Evolutionary conservation across 78 protist species (phyloP).

Genomic region (Cavenderia fasciculata): DNA sequence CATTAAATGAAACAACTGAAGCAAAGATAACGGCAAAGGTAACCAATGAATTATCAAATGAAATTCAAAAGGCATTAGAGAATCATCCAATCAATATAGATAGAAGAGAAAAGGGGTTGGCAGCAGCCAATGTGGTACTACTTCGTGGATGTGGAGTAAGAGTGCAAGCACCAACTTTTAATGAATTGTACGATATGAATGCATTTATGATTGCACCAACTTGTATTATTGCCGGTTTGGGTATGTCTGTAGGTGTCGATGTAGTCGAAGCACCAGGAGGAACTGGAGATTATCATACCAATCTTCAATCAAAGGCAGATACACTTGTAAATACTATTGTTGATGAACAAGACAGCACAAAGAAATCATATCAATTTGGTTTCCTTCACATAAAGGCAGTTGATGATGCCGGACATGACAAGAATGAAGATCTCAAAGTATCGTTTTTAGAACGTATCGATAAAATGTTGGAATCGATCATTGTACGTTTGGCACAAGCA

Average conservation of each 20-base stretch:
- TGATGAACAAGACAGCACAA: background rate
- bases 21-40: constrained; percentile 34
- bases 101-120: constrained; percentile 58
- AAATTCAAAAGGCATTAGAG: constrained; percentile 50
- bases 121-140: constrained; percentile 86
- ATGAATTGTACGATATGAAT: constrained; percentile 43
- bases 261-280: constrained; percentile 76
- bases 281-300: constrained; percentile 92
- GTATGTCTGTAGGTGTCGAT: constrained; percentile 81
- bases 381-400: constrained; percentile 91
- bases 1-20: constrained; percentile 39
- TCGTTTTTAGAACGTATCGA: constrained; percentile 62
- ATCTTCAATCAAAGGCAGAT: constrained; percentile 80
- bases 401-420: constrained; percentile 91
- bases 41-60: constrained; percentile 79
- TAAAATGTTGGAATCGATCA: constrained; percentile 41
- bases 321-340: constrained; percentile 21
- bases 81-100: constrained; percentile 85
- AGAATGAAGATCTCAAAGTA: constrained; percentile 61
- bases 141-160: constrained; percentile 92
- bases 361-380: constrained; percentile 75
- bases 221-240: constrained; percentile 90
- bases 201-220: constrained; percentile 94
- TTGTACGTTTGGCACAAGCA: background rate
- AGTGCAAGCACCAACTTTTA: constrained; percentile 79